phyloP scores from a whole-genome alignment of 2,329 filamentous ascomycete genomes.

The Trichoderma sp. region DNA sequence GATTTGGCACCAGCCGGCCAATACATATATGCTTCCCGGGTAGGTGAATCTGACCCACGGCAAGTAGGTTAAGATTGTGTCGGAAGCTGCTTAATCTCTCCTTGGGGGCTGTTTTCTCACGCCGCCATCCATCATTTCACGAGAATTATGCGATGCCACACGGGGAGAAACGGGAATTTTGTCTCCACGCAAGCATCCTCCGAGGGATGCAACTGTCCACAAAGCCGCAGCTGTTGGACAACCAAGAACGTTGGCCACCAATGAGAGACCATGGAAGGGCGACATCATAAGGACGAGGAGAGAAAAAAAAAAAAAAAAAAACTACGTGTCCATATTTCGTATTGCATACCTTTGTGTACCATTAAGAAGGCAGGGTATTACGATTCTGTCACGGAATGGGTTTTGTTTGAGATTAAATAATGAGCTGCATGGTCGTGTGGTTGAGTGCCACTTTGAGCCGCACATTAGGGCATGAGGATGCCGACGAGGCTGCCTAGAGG shows the following conservation, averaged over 20 bases:
- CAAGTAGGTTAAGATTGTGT: background rate
- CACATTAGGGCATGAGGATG: background rate
- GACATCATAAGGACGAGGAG: background rate
- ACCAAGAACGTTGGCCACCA: background rate
- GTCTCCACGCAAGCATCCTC: background rate
- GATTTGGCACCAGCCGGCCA: background rate
- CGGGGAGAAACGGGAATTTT: background rate
- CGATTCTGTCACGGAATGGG: background rate
- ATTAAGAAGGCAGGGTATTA: background rate
- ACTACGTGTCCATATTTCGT: background rate
- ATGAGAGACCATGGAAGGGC: background rate
- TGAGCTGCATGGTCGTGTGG: constrained; percentile 3
- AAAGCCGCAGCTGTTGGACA: background rate
- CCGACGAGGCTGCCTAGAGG: background rate
- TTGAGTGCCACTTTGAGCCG: background rate
- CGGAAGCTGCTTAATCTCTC: background rate
- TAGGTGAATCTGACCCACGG: background rate
- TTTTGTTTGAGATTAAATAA: background rate
- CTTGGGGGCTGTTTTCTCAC: background rate
- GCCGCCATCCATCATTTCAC: background rate
- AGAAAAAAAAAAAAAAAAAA: background rate
- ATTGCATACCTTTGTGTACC: background rate
- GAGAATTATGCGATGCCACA: background rate
- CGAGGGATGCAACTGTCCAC: background rate
- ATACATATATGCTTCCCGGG: no score